These are phyloP conservation scores for Mrakia hoshinonis DNA, from an alignment of 768 basidiomycete genomes.

Conservation along the genomic window DNA sequence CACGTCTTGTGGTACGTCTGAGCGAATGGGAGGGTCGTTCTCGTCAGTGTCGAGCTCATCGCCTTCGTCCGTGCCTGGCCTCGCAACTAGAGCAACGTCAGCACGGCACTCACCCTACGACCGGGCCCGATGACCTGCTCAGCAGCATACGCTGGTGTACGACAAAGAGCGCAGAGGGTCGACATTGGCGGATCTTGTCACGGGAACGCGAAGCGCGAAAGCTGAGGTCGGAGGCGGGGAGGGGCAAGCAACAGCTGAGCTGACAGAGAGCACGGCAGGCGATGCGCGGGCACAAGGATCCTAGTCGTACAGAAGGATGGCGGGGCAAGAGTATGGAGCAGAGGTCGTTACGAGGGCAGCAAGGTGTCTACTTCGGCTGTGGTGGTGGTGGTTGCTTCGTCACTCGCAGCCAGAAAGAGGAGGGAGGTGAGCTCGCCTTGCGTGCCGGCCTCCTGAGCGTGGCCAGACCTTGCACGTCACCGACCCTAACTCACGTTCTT, in stretches of 20 bases:
- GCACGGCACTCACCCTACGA: not conserved
- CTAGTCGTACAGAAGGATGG: not conserved
- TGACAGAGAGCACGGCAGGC: not conserved
- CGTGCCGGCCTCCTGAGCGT: too few species aligned
- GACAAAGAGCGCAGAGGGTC: not conserved
- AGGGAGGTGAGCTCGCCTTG: too few species aligned
- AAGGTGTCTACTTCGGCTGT: too few species aligned
- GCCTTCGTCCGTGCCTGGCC: not conserved
- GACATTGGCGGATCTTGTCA: slow-evolving; percentile 1
- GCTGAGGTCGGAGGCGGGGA: not conserved
- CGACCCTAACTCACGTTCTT: not conserved
- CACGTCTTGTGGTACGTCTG: slow-evolving; percentile 38
- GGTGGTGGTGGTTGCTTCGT: too few species aligned
- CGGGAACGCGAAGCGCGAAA: not conserved
- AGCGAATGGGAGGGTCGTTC: not conserved
- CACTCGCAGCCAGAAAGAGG: too few species aligned
- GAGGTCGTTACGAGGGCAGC: too few species aligned
- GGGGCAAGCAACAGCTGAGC: not conserved
- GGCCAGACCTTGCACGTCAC: not conserved
- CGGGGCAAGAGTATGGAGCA: too few species aligned
- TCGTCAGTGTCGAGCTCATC: not conserved
- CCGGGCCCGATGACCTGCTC: slow-evolving; percentile 9
- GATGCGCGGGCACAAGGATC: too few species aligned
- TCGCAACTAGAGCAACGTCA: slow-evolving; percentile 5
- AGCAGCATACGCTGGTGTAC: not conserved